Base-by-base conservation (phyloP, 768 basidiomycete species). In the Pholiota conissans region DNA sequence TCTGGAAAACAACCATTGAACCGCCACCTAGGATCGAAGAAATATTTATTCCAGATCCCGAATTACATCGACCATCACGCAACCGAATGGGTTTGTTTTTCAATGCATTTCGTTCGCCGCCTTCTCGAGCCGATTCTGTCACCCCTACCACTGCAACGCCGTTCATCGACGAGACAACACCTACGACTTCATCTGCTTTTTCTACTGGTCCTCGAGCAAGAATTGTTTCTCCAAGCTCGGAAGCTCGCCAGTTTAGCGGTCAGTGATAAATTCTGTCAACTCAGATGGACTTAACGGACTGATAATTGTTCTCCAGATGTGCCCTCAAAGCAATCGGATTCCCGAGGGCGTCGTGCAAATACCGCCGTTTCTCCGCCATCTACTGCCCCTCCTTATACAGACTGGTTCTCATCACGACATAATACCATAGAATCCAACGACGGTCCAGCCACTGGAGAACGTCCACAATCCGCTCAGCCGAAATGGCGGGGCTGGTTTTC, bases 1-100 rank as follows among this genome's bases (percentile, higher is more conserved):
- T 93, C 4, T 93, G 86, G 85, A 93, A 91, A 70, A 80, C 88
- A 5, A 91, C 87, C 0, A 77, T 89, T 24, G 39, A 30, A n/a
- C 47, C 47, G 28, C 55, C 55, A 18, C 26, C 28, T 5, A 20
- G 78, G 11, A 71, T 73, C 1, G 68, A 73, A 8, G 79, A 76
- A 32, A 74, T 73, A 14, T 75, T 78, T 24, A n/a, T 27, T 9
- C 71, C 73, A 28, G 34, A 35, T 48, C 57, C 61, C 49, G 64
- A 67, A 34, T 62, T 67, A 40, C 49, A 66, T 42, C 66, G 75
- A 34, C 69, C 77, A 34, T 69, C 77, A 28, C 74, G 56, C 8
- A 60, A 46, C 42, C 55, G 60, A 28, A 75, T 88, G 49, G 75
- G 81, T 24, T 80, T 81, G 37, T 74, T 88, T 52, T 75, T 89